These are phyloP conservation scores for Neofusicoccum ribis DNA, from an alignment of 2,329 filamentous ascomycete genomes.

Conservation along the genomic window DNA sequence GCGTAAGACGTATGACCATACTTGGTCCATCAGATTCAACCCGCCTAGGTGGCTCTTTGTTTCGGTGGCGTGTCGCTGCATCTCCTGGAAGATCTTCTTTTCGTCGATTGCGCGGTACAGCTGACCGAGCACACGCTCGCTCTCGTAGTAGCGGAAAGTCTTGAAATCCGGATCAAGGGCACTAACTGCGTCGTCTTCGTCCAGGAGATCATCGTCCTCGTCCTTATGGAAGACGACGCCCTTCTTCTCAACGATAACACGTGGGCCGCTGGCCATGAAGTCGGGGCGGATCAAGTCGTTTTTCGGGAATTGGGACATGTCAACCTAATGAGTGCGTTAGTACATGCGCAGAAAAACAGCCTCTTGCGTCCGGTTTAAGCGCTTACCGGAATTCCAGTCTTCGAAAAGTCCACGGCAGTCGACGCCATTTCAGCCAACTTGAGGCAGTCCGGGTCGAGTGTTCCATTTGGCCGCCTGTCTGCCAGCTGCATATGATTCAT, in stretches of 20 bases:
- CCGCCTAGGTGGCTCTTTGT: conserved; percentile 23
- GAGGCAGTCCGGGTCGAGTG: conserved; percentile 36
- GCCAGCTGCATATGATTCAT: conserved; percentile 44
- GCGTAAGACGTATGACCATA: conserved; percentile 44
- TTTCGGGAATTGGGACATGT: conserved; percentile 25
- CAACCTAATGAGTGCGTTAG: neutral
- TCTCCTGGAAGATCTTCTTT: conserved; percentile 54
- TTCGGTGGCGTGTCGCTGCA: conserved; percentile 26
- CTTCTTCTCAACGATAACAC: conserved; percentile 41
- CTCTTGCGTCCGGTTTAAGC: neutral
- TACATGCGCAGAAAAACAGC: conserved; percentile 4
- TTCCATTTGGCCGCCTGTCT: conserved; percentile 36
- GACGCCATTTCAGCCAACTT: conserved; percentile 42
- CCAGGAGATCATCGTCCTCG: conserved; percentile 31
- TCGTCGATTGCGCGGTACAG: conserved; percentile 76
- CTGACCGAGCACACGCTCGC: conserved; percentile 66
- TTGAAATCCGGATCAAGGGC: conserved; percentile 25
- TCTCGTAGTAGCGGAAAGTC: conserved; percentile 62
- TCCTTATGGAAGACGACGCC: conserved; percentile 25
- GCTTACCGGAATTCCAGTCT: conserved; percentile 58
- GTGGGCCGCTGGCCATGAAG: conserved; percentile 55
- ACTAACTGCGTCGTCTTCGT: conserved; percentile 35
- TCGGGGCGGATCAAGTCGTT: conserved; percentile 44
- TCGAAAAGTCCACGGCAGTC: conserved; percentile 40
- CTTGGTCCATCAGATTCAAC: conserved; percentile 27